phyloP scores from a whole-genome alignment of 768 basidiomycete species.

The Macrocybe gigantea region DNA sequence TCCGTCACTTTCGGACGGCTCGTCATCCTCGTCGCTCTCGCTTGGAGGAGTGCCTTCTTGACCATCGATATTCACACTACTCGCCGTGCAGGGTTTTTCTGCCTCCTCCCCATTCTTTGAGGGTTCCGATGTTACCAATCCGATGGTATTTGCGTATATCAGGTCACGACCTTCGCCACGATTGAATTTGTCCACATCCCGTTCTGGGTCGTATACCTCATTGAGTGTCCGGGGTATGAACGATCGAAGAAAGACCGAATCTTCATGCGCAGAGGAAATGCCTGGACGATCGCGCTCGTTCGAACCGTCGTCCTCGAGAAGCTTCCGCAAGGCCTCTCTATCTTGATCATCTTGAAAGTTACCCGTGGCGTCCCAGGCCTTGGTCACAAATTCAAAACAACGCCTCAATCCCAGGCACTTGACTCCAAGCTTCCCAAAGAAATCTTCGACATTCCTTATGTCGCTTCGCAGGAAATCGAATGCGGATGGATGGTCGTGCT shows the following conservation, averaged over 20 bases:
- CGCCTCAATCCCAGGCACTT: constrained; percentile 70
- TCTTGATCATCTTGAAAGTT: constrained; percentile 20
- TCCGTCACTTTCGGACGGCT: constrained; percentile 24
- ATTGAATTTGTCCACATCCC: constrained; percentile 74
- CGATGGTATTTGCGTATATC: constrained; percentile 87
- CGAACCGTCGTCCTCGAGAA: constrained; percentile 38
- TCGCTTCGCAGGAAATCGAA: constrained; percentile 95
- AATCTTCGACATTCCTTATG: constrained; percentile 90
- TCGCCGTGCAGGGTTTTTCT: constrained; percentile 2
- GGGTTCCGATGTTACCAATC: constrained; percentile 43
- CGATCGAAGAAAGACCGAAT: constrained; percentile 82
- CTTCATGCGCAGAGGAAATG: constrained; percentile 55
- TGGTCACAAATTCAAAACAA: constrained; percentile 87
- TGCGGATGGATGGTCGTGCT: constrained; percentile 94
- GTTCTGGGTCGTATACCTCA: constrained; percentile 92
- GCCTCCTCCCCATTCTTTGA: constrained; percentile 8
- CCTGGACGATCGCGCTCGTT: constrained; percentile 1
- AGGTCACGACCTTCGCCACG: constrained; percentile 66
- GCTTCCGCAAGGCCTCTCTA: constrained; percentile 32
- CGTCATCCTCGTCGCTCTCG: constrained; percentile 16
- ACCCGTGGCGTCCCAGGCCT: constrained; percentile 32
- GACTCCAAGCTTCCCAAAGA: constrained; percentile 75
- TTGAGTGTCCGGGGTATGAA: constrained; percentile 92
- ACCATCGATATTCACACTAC: not conserved
- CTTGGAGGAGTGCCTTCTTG: constrained; percentile 13